These are phyloP conservation scores for Acanthamoeba castellanii DNA, from an alignment of 208 protist genomes.

Conservation along the genomic window DNA sequence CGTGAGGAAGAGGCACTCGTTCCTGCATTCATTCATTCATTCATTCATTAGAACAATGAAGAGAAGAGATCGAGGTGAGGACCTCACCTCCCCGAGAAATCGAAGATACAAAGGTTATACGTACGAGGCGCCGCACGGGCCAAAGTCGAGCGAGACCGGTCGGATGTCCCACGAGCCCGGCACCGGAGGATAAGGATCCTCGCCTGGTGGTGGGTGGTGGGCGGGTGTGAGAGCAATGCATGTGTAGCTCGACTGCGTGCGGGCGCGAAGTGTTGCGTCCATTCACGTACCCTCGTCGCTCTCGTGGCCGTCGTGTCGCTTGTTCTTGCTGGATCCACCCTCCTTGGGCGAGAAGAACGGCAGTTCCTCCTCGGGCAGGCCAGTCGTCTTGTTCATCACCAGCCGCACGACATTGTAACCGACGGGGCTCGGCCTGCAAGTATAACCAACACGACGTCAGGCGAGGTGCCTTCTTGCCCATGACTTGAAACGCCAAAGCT, in stretches of 20 bases:
- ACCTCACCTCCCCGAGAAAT: too few species aligned
- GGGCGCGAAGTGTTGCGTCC: background rate
- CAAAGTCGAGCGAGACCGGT: constrained; percentile 43
- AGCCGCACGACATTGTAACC: constrained; percentile 28
- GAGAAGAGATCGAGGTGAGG: background rate
- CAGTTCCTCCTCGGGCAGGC: background rate
- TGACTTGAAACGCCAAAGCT: background rate
- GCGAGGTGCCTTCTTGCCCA: too few species aligned
- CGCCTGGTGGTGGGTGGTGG: background rate
- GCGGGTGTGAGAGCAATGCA: background rate
- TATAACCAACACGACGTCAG: background rate
- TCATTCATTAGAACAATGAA: background rate
- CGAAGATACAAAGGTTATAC: too few species aligned
- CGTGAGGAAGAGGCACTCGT: constrained; percentile 32
- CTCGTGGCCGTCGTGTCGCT: constrained; percentile 19
- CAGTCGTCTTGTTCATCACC: constrained; percentile 3
- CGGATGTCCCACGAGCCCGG: constrained; percentile 20
- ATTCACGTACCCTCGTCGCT: background rate
- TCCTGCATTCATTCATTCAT: background rate
- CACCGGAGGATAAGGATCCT: constrained; percentile 30
- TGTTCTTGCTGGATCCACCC: background rate
- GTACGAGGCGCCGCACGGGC: constrained; percentile 40
- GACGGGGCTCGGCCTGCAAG: background rate
- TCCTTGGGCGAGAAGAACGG: background rate
- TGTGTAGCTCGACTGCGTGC: background rate